These are phyloP conservation scores for Micractinium conductrix DNA, from an alignment of 139 green algal species.

Conservation along the genomic window DNA sequence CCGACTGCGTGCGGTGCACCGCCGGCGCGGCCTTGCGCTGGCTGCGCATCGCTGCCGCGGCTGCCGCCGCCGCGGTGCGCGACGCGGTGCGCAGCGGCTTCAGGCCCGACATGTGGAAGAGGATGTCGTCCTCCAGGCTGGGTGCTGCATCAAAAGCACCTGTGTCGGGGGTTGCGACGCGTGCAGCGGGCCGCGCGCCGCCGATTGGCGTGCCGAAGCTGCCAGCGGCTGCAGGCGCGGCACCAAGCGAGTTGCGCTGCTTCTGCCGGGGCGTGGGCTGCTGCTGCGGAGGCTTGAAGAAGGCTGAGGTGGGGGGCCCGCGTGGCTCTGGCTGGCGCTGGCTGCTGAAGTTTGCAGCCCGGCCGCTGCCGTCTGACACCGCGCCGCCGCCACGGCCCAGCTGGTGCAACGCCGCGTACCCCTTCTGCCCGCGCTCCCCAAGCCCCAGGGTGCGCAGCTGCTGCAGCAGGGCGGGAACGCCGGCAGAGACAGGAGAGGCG, in stretches of 20 bases:
- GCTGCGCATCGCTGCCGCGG: background rate
- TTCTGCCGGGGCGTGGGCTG: background rate
- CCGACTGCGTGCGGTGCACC: constrained; percentile 1
- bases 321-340: background rate
- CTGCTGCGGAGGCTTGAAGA: background rate
- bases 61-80: background rate
- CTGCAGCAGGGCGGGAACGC: no score
- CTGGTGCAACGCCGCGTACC: no score
- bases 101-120: constrained; percentile 24
- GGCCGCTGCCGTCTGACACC: background rate
- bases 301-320: background rate
- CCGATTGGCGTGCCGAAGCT: background rate
- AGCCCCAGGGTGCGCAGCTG: no score
- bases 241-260: background rate
- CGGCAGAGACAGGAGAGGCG: no score
- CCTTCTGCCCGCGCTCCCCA: no score
- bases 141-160: background rate
- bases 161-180: background rate
- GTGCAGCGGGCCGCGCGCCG: background rate
- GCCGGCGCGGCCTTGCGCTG: background rate
- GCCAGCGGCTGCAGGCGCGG: background rate
- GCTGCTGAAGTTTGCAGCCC: no score
- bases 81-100: constrained; percentile 13
- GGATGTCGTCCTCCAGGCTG: constrained; percentile 18
- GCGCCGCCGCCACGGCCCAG: no score